Evolutionary conservation across 2,329 filamentous ascomycete species (phyloP).

Genomic region (Gyromitra esculenta): DNA sequence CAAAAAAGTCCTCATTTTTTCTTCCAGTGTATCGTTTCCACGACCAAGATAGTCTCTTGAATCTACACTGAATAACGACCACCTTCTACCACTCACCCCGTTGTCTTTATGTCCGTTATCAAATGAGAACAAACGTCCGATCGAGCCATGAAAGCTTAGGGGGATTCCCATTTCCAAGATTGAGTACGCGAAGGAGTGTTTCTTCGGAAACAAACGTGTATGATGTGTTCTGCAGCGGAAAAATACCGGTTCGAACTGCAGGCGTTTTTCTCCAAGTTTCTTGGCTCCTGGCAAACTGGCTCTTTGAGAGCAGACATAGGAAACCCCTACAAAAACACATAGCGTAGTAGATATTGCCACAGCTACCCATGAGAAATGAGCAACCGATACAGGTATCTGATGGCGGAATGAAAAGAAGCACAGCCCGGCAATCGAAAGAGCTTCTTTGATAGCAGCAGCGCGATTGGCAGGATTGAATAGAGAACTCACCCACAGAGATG

Average conservation of each 20-base stretch:
- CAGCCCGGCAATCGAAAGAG: conserved; percentile 20
- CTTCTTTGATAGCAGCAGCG: conserved; percentile 21
- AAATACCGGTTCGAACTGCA: conserved; percentile 63
- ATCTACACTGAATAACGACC: conserved; percentile 62
- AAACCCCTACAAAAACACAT: background rate
- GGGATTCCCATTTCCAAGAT: conserved; percentile 75
- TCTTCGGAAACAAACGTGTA: conserved; percentile 71
- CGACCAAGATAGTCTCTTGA: conserved; percentile 59
- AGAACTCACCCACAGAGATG: conserved; percentile 3
- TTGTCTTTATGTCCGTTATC: conserved; percentile 47
- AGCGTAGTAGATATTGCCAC: conserved; percentile 8
- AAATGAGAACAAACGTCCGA: conserved; percentile 67
- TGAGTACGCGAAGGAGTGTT: conserved; percentile 74
- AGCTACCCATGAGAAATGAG: conserved; percentile 9
- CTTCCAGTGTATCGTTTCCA: conserved; percentile 63
- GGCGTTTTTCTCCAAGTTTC: background rate
- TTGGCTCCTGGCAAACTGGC: background rate
- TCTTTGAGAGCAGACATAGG: background rate
- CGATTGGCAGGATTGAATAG: conserved; percentile 7
- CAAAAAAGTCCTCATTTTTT: conserved; percentile 71
- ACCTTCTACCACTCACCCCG: background rate
- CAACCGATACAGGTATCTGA: conserved; percentile 6
- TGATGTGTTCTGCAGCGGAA: conserved; percentile 74
- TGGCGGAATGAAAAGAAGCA: conserved; percentile 24
- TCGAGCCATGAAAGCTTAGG: conserved; percentile 68